Evolutionary conservation across 805 yeast genomes (phyloP), one percentile per base, ranked within the genome.

Genomic region (Candida ascalaphidarum): DNA sequence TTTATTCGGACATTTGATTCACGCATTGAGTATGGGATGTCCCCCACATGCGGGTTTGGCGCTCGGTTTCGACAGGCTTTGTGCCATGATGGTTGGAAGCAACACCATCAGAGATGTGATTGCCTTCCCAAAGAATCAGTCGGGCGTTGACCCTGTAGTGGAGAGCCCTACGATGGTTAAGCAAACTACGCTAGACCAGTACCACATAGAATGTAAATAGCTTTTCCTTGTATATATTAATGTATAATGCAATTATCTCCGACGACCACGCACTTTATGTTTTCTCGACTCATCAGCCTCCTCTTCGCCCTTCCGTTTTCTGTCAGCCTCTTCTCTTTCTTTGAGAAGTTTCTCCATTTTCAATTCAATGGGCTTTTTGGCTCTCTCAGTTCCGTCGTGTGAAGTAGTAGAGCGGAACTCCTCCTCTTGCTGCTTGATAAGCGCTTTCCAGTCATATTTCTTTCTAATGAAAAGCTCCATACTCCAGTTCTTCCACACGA

Each of bases 11-110:
- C 99, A 92, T 55, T 61, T 92, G 22, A 61, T 92, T 18, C 61
- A 65, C 22, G 96, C 96, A 0, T 71, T 92, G 31, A 73, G 72
- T 14, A 74, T 81, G 58, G 98, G 98, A 1, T 85, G 97, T 46
- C 99, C 99, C 1, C 99, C 99, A 1, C 99, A 92, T 56, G 96
- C 96, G 2, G 99, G 99, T 0, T 63, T 92, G 21, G 99, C 98
- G 0, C 64, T 92, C 20, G 99, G 98, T 0, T 82, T 92, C 41
- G 99, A 92, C 50, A 63, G 99, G 36, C 61, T 92, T 64, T 77
- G 94, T 43, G 92, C 98, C 0, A 85, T 89, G 89, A 49, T 89
- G 18, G 53, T 78, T n/a, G 92, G 85, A 1, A 65, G 79, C 12
- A 46, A 63, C 4, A 82, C 84, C 37, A 88, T 92, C 19, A 61